Evolutionary conservation across 2,329 filamentous ascomycete species (phyloP).

Genomic region (Moelleriella libera): DNA sequence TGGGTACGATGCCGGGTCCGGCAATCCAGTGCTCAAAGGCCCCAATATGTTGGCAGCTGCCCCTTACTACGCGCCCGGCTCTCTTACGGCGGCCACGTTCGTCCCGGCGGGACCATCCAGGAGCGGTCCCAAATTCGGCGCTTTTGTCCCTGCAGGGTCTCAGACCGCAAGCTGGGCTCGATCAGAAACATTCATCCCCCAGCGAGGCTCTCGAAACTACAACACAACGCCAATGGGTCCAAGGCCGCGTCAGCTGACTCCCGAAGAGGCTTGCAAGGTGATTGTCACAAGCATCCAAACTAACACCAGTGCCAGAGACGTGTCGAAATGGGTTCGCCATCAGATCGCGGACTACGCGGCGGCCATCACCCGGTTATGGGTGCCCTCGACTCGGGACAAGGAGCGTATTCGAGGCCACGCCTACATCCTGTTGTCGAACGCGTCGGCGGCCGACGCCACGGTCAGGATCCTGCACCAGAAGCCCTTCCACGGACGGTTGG

Average conservation of each 20-base stretch:
- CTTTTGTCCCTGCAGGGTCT: no score
- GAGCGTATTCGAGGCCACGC: slow-evolving; percentile 13
- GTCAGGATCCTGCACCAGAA: slow-evolving; percentile 12
- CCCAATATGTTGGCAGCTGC: no score
- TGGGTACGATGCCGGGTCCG: no score
- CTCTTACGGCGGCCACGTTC: no score
- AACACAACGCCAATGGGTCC: background rate
- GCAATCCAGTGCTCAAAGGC: no score
- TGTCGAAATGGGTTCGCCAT: slow-evolving; percentile 13
- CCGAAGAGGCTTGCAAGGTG: slow-evolving; percentile 10
- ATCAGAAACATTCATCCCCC: no score
- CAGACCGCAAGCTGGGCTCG: slow-evolving; percentile 1
- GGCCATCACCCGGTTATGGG: slow-evolving; percentile 11
- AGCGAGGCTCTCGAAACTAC: no score
- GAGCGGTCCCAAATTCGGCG: no score
- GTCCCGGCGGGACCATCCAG: no score
- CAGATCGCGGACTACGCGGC: slow-evolving; percentile 8
- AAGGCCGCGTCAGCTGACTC: background rate
- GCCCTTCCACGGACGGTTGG: slow-evolving; percentile 11
- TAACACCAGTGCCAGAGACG: slow-evolving; percentile 8
- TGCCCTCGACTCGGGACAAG: slow-evolving; percentile 10
- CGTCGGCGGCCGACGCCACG: slow-evolving; percentile 9
- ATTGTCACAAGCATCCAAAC: slow-evolving; percentile 13
- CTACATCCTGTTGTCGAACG: slow-evolving; percentile 10
- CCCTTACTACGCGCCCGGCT: no score